Percentiles rank a stretch among this genome's conserved stretches.
phyloP scores from a whole-genome alignment of 352 stramenopile species.

The Globisporangium acanthophoron region DNA sequence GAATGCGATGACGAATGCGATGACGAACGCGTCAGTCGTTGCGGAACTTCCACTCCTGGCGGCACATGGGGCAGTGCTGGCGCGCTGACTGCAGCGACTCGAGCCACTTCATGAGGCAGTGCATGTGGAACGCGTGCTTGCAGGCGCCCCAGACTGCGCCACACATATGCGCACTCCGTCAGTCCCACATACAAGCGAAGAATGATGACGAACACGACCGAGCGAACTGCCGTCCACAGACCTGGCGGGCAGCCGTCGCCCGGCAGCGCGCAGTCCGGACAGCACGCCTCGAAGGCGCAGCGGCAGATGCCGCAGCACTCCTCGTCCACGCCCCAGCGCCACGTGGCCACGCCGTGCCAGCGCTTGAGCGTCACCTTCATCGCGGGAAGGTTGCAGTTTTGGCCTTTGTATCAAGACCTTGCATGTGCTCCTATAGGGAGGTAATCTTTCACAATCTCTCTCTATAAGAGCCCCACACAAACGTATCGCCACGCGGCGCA shows the following conservation, averaged over 20 bases:
- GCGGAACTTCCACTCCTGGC: conserved; percentile 84
- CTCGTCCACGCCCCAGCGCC: conserved; percentile 89
- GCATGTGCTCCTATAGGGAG: background rate
- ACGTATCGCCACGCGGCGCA: background rate
- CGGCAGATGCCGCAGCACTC: conserved; percentile 89
- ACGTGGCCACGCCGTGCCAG: conserved; percentile 88
- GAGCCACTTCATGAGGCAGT: conserved; percentile 92
- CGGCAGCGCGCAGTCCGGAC: conserved; percentile 68
- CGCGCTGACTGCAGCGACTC: conserved; percentile 74
- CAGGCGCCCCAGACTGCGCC: conserved; percentile 77
- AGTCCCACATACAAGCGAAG: background rate
- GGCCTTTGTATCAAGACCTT: background rate
- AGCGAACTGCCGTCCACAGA: conserved; percentile 6
- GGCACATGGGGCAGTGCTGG: conserved; percentile 88
- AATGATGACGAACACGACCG: background rate
- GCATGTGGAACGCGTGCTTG: conserved; percentile 92
- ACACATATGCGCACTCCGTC: background rate
- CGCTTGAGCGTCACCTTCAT: conserved; percentile 86
- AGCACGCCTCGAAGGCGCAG: conserved; percentile 80
- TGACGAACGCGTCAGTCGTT: conserved; percentile 17
- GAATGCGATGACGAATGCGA: background rate
- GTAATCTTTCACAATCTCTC: background rate
- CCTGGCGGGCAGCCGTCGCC: conserved; percentile 84
- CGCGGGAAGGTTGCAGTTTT: too few relatives aligned
- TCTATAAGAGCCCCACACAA: background rate